Percentiles rank a stretch among this genome's conserved stretches.
Conservation (phyloP, 1,139 yeast species). For the Suhomyces atakaporum region DNA sequence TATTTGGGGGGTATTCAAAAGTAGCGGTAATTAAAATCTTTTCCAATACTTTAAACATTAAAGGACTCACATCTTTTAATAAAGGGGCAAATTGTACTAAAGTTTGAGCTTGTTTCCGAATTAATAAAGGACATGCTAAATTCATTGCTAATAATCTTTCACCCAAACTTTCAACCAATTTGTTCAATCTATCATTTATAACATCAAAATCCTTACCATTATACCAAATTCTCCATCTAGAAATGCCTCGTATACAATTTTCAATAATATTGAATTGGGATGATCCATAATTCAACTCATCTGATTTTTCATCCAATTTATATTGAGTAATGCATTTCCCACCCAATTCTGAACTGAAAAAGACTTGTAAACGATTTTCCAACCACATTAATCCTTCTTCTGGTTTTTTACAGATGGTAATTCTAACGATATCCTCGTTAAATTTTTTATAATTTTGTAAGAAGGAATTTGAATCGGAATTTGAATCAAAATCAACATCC, state of each 20-base stretch:
- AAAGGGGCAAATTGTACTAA: constrained; percentile 96
- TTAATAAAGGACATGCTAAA: constrained; percentile 74
- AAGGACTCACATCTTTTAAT: constrained; percentile 67
- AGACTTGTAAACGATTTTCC: constrained; percentile 67
- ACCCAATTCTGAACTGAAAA: constrained; percentile 77
- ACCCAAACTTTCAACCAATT: constrained; percentile 73
- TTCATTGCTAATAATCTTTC: constrained; percentile 74
- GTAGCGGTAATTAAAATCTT: constrained; percentile 88
- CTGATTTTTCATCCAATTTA: constrained; percentile 60
- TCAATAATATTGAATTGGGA: constrained; percentile 87
- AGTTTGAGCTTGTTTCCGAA: constrained; percentile 87
- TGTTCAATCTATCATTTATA: constrained; percentile 56
- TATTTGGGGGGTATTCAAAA: constrained; percentile 70
- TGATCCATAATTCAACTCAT: constrained; percentile 73
- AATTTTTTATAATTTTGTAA: constrained; percentile 78
- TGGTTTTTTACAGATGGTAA: constrained; percentile 84
- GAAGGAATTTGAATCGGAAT: constrained; percentile 77
- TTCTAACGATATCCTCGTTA: constrained; percentile 87
- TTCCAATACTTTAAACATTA: constrained; percentile 83
- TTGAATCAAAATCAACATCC: constrained; percentile 84
- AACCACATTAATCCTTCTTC: constrained; percentile 82
- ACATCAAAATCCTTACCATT: constrained; percentile 61
- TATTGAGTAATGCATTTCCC: constrained; percentile 58
- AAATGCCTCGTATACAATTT: constrained; percentile 86
- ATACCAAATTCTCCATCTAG: constrained; percentile 97